Evolutionary conservation across 306 rosid species (phyloP).

Genomic region (Gastrolobium villosum): DNA sequence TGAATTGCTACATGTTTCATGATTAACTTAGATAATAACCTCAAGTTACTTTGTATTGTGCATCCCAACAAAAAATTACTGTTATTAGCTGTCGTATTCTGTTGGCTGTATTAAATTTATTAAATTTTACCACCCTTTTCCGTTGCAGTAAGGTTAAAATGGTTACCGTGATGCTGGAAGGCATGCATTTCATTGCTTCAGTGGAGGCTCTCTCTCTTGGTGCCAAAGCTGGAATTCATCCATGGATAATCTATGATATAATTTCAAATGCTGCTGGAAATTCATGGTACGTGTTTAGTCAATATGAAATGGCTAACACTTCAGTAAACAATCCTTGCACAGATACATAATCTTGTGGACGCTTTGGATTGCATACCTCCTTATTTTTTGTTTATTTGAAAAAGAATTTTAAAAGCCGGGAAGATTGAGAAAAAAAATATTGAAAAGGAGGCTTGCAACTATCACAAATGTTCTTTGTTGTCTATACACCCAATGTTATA

Average conservation of each 20-base stretch:
- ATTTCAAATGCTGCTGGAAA: slow-evolving; percentile 97
- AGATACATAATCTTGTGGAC: slow-evolving; percentile 8
- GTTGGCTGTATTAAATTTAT: slow-evolving; percentile 31
- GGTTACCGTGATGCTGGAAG: slow-evolving; percentile 82
- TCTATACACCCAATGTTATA: slow-evolving; percentile 19
- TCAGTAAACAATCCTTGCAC: slow-evolving; percentile 9
- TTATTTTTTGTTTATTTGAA: slow-evolving; percentile 12
- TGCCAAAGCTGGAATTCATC: slow-evolving; percentile 85
- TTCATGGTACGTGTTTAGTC: slow-evolving; percentile 74
- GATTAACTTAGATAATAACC: slow-evolving; percentile 28
- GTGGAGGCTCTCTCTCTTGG: slow-evolving; percentile 95
- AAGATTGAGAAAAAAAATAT: slow-evolving; percentile 7
- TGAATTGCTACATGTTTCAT: slow-evolving; percentile 33
- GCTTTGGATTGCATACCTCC: slow-evolving; percentile 30
- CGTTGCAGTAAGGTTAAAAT: slow-evolving; percentile 72
- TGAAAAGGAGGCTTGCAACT: slow-evolving; percentile 3
- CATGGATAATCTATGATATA: slow-evolving; percentile 84
- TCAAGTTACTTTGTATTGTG: slow-evolving; percentile 4
- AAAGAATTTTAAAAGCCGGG: slow-evolving; percentile 15
- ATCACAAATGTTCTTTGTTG: slow-evolving; percentile 22
- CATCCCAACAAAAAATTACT: slow-evolving; percentile 3
- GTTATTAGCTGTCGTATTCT: slow-evolving; percentile 26
- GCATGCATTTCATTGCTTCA: slow-evolving; percentile 85
- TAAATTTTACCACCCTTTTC: slow-evolving; percentile 37
- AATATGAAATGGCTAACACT: slow-evolving; percentile 29